Evolutionary conservation across 148 eudicot genomes (phyloP), one percentile per base, ranked within the genome.

Genomic region (Chenopodium suecicum): DNA sequence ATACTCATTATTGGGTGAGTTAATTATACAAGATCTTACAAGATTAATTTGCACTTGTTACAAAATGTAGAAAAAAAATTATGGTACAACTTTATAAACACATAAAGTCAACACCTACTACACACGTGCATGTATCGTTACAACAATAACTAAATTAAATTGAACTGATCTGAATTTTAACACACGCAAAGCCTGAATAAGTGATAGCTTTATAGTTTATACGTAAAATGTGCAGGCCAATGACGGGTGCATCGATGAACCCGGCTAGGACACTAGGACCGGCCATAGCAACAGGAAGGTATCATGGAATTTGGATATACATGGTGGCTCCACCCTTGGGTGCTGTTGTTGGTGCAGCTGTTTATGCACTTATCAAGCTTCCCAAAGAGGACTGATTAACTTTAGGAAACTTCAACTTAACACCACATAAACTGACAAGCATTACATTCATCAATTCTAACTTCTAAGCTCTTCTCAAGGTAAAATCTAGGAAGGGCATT

Each of bases 251-350:
- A 5, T 87, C 89, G 17, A 87, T 87, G 89, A 86, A 88, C 75
- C 90, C 88, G 25, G 83, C 74, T 3, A 83, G 90, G 69, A 86
- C 88, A 32, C 23, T 88, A n/a, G 90, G 90, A 25, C 90, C 90
- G 13, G 90, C 90, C 29, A 58, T 86, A 56, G 90, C 85, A 2
- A 77, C 88, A 19, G 77, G 86, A 48, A 84, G 86, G 81, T 88
- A 78, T 79, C 82, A 14, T 69, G 70, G 83, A 32, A 77, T 88
- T 31, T 88, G 90, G 90, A 82, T 88, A 68, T 88, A 88, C 78
- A 82, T 88, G 83, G 19, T 84, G 31, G 90, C 90, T 56, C 90
- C 90, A 9, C 78, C 81, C 12, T 19, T 82, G 7, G 90, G 88
- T 19, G 86, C 90, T 27, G 68, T 88, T 11, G 23, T 62, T 27